Percentiles rank a stretch among this genome's conserved stretches.
phyloP scores from a whole-genome alignment of 2,329 filamentous ascomycete genomes.

The Penicillium glabrum region DNA sequence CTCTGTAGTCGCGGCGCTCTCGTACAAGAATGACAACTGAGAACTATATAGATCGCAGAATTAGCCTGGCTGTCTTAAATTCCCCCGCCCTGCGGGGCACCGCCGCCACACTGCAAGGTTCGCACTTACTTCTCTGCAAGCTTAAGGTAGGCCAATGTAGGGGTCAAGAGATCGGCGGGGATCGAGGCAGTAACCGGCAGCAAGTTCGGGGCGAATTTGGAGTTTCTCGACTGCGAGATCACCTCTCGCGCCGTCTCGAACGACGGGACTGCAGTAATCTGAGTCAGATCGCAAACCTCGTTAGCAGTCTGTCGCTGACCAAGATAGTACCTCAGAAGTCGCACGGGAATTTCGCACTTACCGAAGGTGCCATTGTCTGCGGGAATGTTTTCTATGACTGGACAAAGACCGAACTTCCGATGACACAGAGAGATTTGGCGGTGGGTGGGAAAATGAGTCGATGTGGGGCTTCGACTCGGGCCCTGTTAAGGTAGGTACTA shows the following conservation, averaged over 20 bases:
- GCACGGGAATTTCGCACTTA: conserved; percentile 15
- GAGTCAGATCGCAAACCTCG: conserved; percentile 15
- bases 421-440: conserved; percentile 17
- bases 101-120: neutral
- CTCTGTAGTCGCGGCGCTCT: conserved; percentile 88
- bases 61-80: conserved; percentile 13
- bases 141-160: conserved; percentile 93
- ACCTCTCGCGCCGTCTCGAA: conserved; percentile 60
- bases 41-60: conserved; percentile 43
- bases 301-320: conserved; percentile 7
- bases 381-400: neutral
- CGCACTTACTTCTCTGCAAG: conserved; percentile 68
- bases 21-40: conserved; percentile 88
- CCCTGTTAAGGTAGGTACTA: neutral
- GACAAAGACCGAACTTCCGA: neutral
- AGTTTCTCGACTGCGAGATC: conserved; percentile 51
- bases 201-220: conserved; percentile 67
- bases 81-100: conserved; percentile 1
- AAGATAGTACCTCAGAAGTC: neutral
- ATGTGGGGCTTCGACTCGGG: conserved; percentile 16
- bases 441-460: conserved; percentile 27
- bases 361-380: conserved; percentile 28
- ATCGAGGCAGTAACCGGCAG: conserved; percentile 82
- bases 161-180: conserved; percentile 88
- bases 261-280: conserved; percentile 59